Conservation (phyloP, 1,284 basidiomycete genomes). For the Cryptococcus jaspeensis region DNA sequence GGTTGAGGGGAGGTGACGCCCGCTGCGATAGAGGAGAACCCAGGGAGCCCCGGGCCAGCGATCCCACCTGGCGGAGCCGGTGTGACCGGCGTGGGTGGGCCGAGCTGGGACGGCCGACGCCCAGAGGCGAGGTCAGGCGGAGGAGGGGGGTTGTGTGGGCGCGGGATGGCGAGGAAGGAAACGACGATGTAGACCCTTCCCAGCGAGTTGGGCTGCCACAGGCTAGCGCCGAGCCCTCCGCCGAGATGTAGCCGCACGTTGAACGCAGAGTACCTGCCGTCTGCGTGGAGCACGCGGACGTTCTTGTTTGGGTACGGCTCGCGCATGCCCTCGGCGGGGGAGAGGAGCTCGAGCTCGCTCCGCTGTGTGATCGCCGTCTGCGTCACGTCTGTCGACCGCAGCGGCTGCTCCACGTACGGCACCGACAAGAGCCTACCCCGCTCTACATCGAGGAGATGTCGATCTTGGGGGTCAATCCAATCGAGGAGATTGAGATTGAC, state of each 20-base stretch:
- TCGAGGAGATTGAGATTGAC: slow-evolving; percentile 39
- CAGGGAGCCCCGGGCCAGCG: slow-evolving; percentile 14
- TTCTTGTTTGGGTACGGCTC: slow-evolving; percentile 48
- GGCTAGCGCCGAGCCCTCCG: slow-evolving; percentile 40
- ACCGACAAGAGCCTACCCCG: slow-evolving; percentile 28
- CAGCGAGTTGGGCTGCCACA: slow-evolving; percentile 37
- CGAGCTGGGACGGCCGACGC: slow-evolving; percentile 11
- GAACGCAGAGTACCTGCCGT: slow-evolving; percentile 31
- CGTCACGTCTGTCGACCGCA: slow-evolving; percentile 33
- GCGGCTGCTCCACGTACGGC: slow-evolving; percentile 23
- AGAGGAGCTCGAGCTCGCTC: slow-evolving; percentile 35
- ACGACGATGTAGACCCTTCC: slow-evolving; percentile 41
- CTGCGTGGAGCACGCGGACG: slow-evolving; percentile 34
- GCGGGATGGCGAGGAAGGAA: slow-evolving; percentile 35
- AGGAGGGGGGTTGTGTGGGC: slow-evolving; percentile 11
- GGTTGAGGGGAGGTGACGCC: slow-evolving; percentile 23
- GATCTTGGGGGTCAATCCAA: slow-evolving; percentile 41
- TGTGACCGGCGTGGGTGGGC: slow-evolving; percentile 24
- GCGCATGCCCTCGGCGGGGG: slow-evolving; percentile 44
- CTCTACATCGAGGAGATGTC: slow-evolving; percentile 32
- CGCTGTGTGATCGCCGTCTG: slow-evolving; percentile 31
- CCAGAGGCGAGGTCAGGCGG: background rate
- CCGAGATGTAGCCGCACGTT: slow-evolving; percentile 46
- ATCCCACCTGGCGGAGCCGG: background rate
- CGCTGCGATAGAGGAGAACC: slow-evolving; percentile 25